Evolutionary conservation across 345 rosid genomes (phyloP), one percentile per base, ranked within the genome.

Genomic region (Brassica rapa): DNA sequence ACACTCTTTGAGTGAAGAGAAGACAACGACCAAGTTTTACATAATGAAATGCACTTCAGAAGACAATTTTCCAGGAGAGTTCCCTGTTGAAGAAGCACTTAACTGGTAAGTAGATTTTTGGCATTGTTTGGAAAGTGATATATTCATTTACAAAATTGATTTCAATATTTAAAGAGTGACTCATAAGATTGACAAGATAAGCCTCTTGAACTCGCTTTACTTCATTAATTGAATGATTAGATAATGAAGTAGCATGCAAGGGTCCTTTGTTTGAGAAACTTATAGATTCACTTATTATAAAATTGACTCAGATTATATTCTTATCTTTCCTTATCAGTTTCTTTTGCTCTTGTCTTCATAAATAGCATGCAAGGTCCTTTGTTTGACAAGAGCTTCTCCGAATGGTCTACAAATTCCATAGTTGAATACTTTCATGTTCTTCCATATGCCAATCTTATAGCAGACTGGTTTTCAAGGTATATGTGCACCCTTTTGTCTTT

Each of bases 291-390:
- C 35, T 32, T 32, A 32, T 32, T 32, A 4, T 3, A 32, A 32
- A 5, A 32, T 32, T 32, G 35, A 32, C 35, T 32, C 35, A 32
- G 35, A 32, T 32, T 32, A 35, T 35, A 7, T 37, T 8, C 0
- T 37, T 37, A 37, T 37, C 39, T 37, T 59, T 73, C 12, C 33
- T 74, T 24, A 71, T 56, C 51, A 55, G 62, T 3, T 4, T 29
- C 51, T 46, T n/a, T 41, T 76, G 46, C 11, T 71, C 39, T 68
- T 39, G 16, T 46, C 78, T 25, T 51, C 15, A 71, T 80, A 49
- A 12, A 62, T 74, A 88, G 94, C 74, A 78, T 90, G 87, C 86
- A 82, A 53, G 92, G 90, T 37, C 84, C 94, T 66, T 78, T 90
- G 41, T 62, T 90, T 23, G 80, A 32, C 53, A 80, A 61, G 73